Base-by-base conservation (phyloP, 1,284 basidiomycete species). In the Tausonia pullulans region DNA sequence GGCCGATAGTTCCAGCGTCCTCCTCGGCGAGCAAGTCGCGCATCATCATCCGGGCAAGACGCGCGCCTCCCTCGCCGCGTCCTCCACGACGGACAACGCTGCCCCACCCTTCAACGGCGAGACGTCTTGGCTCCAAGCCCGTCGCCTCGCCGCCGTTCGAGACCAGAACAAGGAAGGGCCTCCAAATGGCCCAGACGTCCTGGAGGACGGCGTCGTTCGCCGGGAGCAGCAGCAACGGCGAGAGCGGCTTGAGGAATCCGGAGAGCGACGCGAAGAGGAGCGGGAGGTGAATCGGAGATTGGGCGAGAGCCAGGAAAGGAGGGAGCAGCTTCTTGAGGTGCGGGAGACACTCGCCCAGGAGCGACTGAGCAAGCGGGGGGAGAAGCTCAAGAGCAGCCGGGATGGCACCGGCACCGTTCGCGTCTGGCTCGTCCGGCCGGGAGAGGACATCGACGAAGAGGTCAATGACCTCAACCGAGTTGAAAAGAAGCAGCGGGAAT, bases 91-190 rank as follows among this genome's bases (percentile, higher is more conserved):
- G 27, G 39, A 90, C 70, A 0, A 84, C 79, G 5, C 81, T 80
- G 0, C 85, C 87, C 88, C 87, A 90, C 2, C 87, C 85, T 70
- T 90, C 88, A 0, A 87, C 85, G 8, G 85, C 78, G 0, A 86
- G 83, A 46, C 65, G 49, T 13, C 65, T 41, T 39, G 57, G 55
- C 53, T 66, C 65, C 27, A 54, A 61, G 41, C 59, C 59, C 4
- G 49, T 44, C 2, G 60, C 55, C 16, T 54, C 46, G 2, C 64
- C 64, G 27, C 64, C 64, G 44, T 65, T 59, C 13, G 86, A 77
- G 69, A 86, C 85, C 5, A 87, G 81, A 66, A 88, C 86, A 0
- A 82, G 79, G 65, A 81, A 77, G 72, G 85, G 87, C 66, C 78
- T 80, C 2, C 80, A 80, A 8, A 88, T 72, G 1, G 79, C 77